A percentile compares a stretch with the other conserved stretches of the same genome.
Conservation (phyloP, 2,329 filamentous ascomycete genomes). For the Raffaelea deltoideospora region DNA sequence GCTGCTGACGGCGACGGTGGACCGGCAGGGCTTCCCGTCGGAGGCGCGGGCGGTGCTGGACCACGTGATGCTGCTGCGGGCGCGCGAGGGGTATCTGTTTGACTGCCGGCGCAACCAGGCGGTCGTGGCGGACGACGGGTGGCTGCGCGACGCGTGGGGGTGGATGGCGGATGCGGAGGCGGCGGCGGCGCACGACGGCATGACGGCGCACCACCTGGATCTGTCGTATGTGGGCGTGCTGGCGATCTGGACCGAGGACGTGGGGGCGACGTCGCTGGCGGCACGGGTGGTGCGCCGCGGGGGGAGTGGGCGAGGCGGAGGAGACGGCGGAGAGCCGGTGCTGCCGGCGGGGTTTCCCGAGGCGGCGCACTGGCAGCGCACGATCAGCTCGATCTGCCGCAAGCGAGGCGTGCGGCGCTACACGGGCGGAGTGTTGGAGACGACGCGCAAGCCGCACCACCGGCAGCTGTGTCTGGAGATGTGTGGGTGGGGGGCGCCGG, state of each 20-base stretch:
- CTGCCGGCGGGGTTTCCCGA: conserved; percentile 33
- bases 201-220: conserved; percentile 54
- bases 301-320: conserved; percentile 30
- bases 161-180: conserved; percentile 37
- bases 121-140: conserved; percentile 56
- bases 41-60: conserved; percentile 38
- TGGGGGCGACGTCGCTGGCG: conserved; percentile 48
- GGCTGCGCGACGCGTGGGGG: conserved; percentile 67
- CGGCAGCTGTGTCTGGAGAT: conserved; percentile 62
- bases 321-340: conserved; percentile 19
- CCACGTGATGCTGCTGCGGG: conserved; percentile 43
- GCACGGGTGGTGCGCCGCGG: conserved; percentile 45
- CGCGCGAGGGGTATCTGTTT: conserved; percentile 47
- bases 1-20: conserved; percentile 28
- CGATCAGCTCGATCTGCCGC: conserved; percentile 48
- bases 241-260: conserved; percentile 54
- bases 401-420: conserved; percentile 37
- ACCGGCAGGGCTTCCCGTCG: conserved; percentile 30
- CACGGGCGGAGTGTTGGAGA: conserved; percentile 10
- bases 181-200: conserved; percentile 57
- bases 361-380: conserved; percentile 40
- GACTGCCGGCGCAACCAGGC: conserved; percentile 49
- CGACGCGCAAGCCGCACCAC: conserved; percentile 46
- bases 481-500: conserved; percentile 52
- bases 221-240: conserved; percentile 62